Base-by-base conservation (phyloP, 108 stramenopile genomes). In the Skeletonema menzelii region DNA sequence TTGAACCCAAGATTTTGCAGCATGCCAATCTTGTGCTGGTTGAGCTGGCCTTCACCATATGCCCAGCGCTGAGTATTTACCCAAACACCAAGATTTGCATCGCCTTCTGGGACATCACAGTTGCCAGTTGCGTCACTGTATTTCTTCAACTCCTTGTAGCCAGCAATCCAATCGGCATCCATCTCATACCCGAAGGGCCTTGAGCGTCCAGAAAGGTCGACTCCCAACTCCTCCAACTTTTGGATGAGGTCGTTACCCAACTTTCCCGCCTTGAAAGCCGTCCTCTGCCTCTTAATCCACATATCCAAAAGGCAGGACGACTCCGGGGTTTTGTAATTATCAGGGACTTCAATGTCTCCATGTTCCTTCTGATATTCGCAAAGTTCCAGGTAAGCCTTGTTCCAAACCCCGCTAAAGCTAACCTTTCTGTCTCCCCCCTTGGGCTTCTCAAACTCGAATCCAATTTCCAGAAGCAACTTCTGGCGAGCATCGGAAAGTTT, bases 1-100 rank as follows among this genome's bases (percentile, higher is more conserved):
- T 68, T 57, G 22, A 73, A 73, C 19, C 72, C 72, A 27, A 72
- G 22, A 11, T 65, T 49, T 13, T 67, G 31, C 6, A 72, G 65
- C 15, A 10, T 28, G 12, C 65, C n/a, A 28, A 35, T 27, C 60
- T 58, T 53, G 19, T 38, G 22, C 8, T 69, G 56, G 13, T 34
- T 38, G 35, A 69, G 27, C 30, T 57, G 30, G 7, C 57, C 57
- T 37, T 58, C 57, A 59, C 17, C n/a, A 8, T 72, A 27, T 6
- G 71, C 71, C 28, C 27, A 5, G 5, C 71, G 42, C 46, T 65
- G 64, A 32, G 53, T 14, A 0, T n/a, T 37, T 11, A 28, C 17
- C 64, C 64, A 72, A 13, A 4, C 26, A 12, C 49, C 71, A 30
- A 72, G 65, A 27, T 38, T 42, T n/a, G 15, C 15, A 11, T 42